These are phyloP conservation scores for Leishmania aethiopica DNA, from an alignment of 208 protist genomes.

Conservation along the genomic window DNA sequence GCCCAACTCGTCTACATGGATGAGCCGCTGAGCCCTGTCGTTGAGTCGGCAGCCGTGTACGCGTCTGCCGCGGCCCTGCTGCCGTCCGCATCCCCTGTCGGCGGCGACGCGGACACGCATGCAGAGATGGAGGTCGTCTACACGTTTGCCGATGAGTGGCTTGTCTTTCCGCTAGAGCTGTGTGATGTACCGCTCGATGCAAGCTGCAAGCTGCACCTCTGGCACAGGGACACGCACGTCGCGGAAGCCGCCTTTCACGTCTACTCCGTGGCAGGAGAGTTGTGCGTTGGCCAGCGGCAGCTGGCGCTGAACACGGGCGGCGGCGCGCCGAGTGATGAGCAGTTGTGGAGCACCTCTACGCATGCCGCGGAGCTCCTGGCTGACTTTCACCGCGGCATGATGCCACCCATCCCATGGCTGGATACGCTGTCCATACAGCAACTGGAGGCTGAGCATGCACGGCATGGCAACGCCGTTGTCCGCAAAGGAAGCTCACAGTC, in stretches of 20 bases:
- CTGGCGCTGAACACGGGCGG: slow-evolving; percentile 26
- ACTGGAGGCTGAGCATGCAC: slow-evolving; percentile 26
- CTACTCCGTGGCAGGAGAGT: slow-evolving; percentile 43
- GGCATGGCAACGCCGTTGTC: slow-evolving; percentile 1
- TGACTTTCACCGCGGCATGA: slow-evolving; percentile 34
- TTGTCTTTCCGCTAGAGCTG: slow-evolving; percentile 82
- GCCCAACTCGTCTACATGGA: slow-evolving; percentile 64
- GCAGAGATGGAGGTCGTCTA: slow-evolving; percentile 9
- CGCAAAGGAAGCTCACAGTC: background rate
- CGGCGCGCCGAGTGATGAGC: background rate
- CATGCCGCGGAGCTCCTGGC: slow-evolving; percentile 16
- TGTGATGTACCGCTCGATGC: slow-evolving; percentile 87
- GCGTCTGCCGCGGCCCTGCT: background rate
- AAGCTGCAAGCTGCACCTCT: slow-evolving; percentile 25
- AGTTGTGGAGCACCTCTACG: background rate
- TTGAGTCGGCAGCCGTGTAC: slow-evolving; percentile 49
- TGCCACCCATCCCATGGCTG: slow-evolving; percentile 78
- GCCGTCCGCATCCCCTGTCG: background rate
- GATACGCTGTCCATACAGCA: slow-evolving; percentile 65
- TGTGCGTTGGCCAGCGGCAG: slow-evolving; percentile 47
- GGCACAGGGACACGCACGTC: slow-evolving; percentile 16
- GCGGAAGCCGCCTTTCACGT: slow-evolving; percentile 34
- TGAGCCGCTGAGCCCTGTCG: slow-evolving; percentile 55
- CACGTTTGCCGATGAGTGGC: slow-evolving; percentile 34
- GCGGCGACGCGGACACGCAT: background rate